A percentile compares a stretch with the other conserved stretches of the same genome.
Evolutionary conservation across 2,329 filamentous ascomycete genomes (phyloP).

Genomic region (Cyphellophora attinorum): DNA sequence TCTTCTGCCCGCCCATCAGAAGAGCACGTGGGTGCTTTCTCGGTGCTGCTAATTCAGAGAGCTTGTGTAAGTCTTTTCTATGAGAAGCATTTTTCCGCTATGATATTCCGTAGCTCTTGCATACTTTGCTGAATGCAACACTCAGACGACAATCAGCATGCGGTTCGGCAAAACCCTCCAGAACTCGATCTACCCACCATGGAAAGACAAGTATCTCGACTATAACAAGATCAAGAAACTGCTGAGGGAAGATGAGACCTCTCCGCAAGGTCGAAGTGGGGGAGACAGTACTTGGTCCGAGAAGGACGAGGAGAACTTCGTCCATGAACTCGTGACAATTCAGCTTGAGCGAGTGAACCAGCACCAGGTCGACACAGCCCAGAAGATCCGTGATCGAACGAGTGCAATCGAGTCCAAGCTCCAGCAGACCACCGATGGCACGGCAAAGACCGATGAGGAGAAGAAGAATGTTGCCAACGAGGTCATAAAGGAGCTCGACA

Average conservation of each 20-base stretch:
- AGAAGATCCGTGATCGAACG: slow-evolving; percentile 71
- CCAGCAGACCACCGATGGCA: slow-evolving; percentile 38
- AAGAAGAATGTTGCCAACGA: slow-evolving; percentile 51
- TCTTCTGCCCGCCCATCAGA: no score
- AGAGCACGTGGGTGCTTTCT: no score
- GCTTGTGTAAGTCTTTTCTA: no score
- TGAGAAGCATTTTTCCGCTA: no score
- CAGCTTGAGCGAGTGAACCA: slow-evolving; percentile 90
- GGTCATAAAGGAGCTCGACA: slow-evolving; percentile 70
- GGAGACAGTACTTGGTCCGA: slow-evolving; percentile 71
- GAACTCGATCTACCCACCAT: slow-evolving; percentile 70
- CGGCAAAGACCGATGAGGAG: slow-evolving; percentile 28
- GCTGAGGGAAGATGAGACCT: slow-evolving; percentile 63
- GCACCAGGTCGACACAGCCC: slow-evolving; percentile 76
- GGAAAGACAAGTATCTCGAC: slow-evolving; percentile 91
- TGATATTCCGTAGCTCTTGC: no score
- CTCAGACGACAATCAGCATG: no score
- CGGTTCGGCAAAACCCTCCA: slow-evolving; percentile 86
- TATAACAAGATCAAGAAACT: slow-evolving; percentile 87
- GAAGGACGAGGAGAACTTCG: slow-evolving; percentile 85
- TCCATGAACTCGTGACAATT: slow-evolving; percentile 86
- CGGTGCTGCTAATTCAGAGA: no score
- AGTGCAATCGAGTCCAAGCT: slow-evolving; percentile 58
- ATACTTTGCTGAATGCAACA: no score
- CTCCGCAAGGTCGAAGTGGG: slow-evolving; percentile 32